These are phyloP conservation scores for Aspergillus taichungensis DNA, from an alignment of 495 filamentous ascomycete species.

Conservation along the genomic window DNA sequence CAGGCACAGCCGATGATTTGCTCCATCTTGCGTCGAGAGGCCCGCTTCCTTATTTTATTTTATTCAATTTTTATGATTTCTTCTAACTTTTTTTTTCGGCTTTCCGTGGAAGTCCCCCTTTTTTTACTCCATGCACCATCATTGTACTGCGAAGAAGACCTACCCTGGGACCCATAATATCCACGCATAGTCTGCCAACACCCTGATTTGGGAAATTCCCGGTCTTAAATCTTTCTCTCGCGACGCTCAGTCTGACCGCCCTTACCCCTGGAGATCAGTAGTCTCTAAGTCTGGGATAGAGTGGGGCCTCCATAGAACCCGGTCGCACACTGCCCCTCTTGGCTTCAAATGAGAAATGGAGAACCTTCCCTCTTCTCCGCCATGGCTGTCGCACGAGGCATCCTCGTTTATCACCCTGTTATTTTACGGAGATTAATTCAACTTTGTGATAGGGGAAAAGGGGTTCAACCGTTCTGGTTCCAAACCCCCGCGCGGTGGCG, in stretches of 20 bases:
- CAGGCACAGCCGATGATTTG: conserved; percentile 10
- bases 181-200: neutral
- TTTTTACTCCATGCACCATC: neutral
- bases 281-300: conserved; percentile 6
- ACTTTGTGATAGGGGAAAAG: conserved; percentile 6
- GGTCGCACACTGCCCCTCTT: conserved; percentile 13
- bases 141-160: neutral
- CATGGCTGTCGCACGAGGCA: conserved; percentile 3
- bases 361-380: neutral
- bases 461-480: neutral
- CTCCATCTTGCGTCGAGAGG: neutral
- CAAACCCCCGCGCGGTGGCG: conserved; percentile 1
- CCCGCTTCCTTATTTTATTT: neutral
- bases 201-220: neutral
- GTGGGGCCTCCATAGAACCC: conserved; percentile 4
- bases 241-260: neutral
- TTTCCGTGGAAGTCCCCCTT: neutral
- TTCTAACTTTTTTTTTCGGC: neutral
- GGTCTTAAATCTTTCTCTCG: neutral
- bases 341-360: conserved; percentile 6
- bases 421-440: conserved; percentile 4
- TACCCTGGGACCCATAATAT: neutral
- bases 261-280: conserved; percentile 10
- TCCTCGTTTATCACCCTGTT: conserved; percentile 6
- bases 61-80: neutral